A percentile compares a stretch with the other conserved stretches of the same genome.
Evolutionary conservation across 1,139 yeast genomes (phyloP).

Genomic region (Ashbya aceris): DNA sequence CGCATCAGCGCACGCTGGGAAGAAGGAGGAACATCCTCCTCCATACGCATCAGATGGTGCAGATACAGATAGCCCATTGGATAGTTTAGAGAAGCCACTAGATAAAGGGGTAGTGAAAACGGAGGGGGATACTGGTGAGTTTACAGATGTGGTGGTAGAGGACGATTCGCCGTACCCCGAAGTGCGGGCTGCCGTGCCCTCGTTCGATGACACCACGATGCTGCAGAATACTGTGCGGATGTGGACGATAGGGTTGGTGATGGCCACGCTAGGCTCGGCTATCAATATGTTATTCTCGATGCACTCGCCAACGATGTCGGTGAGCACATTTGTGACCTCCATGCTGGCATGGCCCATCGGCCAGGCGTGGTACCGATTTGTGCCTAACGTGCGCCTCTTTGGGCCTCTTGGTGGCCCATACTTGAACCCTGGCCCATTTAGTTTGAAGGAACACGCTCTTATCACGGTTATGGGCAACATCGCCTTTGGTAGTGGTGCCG

Average conservation of each 20-base stretch:
- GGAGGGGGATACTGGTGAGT: slow-evolving; percentile 7
- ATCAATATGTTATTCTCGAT: slow-evolving; percentile 52
- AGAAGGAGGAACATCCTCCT: no score
- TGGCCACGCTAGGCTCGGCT: slow-evolving; percentile 52
- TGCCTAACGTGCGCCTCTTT: slow-evolving; percentile 42
- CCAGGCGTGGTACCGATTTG: slow-evolving; percentile 37
- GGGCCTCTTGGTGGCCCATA: slow-evolving; percentile 28
- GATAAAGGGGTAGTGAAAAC: background rate
- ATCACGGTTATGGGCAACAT: slow-evolving; percentile 54
- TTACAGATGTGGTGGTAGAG: slow-evolving; percentile 27
- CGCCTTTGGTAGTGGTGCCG: slow-evolving; percentile 50
- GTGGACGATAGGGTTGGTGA: slow-evolving; percentile 45
- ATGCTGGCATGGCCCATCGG: slow-evolving; percentile 59
- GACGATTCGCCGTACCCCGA: slow-evolving; percentile 61
- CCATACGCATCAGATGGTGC: no score
- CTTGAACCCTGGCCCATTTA: slow-evolving; percentile 56
- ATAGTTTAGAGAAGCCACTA: background rate
- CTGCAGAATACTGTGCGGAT: slow-evolving; percentile 56
- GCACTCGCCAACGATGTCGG: slow-evolving; percentile 46
- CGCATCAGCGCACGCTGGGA: no score
- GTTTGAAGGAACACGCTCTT: slow-evolving; percentile 55
- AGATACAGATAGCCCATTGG: no score
- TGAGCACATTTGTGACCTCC: slow-evolving; percentile 49
- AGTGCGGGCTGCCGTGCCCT: slow-evolving; percentile 62
- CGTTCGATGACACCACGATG: slow-evolving; percentile 44